Evolutionary conservation across 345 rosid species (phyloP).

Genomic region (Diplotaxis tenuifolia): DNA sequence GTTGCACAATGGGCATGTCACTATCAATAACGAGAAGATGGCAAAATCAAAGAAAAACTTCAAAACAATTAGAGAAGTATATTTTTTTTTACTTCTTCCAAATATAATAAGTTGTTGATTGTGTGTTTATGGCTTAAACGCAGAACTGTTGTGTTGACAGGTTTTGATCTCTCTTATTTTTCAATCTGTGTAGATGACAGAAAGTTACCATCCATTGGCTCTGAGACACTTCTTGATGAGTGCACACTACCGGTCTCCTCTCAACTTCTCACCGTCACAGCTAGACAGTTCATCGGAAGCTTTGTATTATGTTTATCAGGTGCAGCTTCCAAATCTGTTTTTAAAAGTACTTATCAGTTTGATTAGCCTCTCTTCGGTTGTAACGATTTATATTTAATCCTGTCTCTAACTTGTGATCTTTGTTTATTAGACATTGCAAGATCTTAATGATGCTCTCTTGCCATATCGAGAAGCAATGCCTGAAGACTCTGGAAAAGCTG

Average conservation of each 20-base stretch:
- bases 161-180: neutral
- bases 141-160: neutral
- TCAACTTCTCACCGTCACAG: constrained; percentile 59
- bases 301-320: constrained; percentile 83
- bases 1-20: constrained; percentile 95
- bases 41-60: constrained; percentile 76
- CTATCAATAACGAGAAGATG: constrained; percentile 81
- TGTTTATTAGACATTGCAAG: constrained; percentile 66
- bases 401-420: neutral
- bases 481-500: constrained; percentile 39
- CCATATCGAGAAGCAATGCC: constrained; percentile 44
- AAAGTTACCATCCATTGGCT: constrained; percentile 72
- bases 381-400: neutral
- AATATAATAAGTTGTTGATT: neutral
- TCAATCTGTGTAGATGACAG: constrained; percentile 52
- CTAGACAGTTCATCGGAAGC: constrained; percentile 73
- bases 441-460: constrained; percentile 61
- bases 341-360: neutral
- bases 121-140: neutral
- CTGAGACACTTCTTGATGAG: constrained; percentile 80
- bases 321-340: constrained; percentile 19
- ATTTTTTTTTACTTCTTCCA: neutral
- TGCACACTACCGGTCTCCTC: constrained; percentile 84
- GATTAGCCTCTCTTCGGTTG: neutral
- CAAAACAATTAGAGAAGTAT: constrained; percentile 70